Percentiles rank a stretch among this genome's conserved stretches.
Evolutionary conservation across 108 stramenopile genomes (phyloP).

Genomic region (Cyclotella sp.): DNA sequence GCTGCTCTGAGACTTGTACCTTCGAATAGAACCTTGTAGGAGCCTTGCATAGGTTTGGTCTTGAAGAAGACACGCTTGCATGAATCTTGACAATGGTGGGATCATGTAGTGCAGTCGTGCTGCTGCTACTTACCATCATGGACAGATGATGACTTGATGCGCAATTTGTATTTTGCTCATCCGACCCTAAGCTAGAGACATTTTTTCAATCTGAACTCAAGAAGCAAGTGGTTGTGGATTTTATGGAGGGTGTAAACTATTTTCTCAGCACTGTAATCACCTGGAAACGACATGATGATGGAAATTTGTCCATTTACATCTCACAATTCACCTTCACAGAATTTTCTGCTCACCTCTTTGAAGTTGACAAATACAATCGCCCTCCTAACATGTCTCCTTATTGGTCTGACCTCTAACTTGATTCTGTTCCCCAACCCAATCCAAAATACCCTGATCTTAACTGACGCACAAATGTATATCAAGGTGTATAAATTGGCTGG

Average conservation of each 20-base stretch:
- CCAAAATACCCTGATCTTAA: constrained; percentile 4
- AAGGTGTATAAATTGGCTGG: no score
- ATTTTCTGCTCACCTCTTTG: constrained; percentile 12
- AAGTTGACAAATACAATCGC: background rate
- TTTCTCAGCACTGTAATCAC: constrained; percentile 20
- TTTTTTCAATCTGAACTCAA: background rate
- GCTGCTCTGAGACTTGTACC: no score
- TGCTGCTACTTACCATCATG: no score
- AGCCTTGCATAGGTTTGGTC: no score
- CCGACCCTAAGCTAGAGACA: no score
- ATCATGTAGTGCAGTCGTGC: no score
- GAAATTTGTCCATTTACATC: constrained; percentile 21
- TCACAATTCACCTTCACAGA: constrained; percentile 30
- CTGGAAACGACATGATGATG: constrained; percentile 7
- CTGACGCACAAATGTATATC: constrained; percentile 3
- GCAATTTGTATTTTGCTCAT: no score
- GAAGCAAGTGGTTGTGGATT: background rate
- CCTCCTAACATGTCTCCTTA: constrained; percentile 28
- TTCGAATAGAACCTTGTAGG: no score
- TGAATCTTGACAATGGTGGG: no score
- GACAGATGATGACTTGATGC: no score
- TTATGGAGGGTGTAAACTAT: background rate
- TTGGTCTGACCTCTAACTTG: constrained; percentile 10
- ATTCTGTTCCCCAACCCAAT: constrained; percentile 4
- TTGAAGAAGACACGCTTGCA: no score